Percentiles rank a stretch among this genome's conserved stretches.
phyloP scores from a whole-genome alignment of 2,329 filamentous ascomycete genomes.

The Talaromyces sp. region DNA sequence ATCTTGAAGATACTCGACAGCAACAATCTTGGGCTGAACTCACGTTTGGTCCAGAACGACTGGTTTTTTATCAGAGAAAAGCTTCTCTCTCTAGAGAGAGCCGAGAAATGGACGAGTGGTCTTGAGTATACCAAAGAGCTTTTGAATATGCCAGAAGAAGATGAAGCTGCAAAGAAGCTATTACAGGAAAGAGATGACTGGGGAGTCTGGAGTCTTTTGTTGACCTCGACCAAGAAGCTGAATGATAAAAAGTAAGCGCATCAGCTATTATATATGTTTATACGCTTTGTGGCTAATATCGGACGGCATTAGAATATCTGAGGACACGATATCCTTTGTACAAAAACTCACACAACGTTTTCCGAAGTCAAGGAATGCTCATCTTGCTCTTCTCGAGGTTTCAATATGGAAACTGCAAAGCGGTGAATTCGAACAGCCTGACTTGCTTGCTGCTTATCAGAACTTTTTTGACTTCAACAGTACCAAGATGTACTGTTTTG shows the following conservation, averaged over 20 bases:
- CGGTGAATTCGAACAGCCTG: constrained; percentile 26
- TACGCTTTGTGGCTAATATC: not conserved
- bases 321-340: constrained; percentile 34
- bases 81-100: constrained; percentile 36
- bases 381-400: constrained; percentile 37
- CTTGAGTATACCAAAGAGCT: constrained; percentile 36
- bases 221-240: constrained; percentile 33
- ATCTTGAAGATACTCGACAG: constrained; percentile 43
- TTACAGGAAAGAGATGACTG: constrained; percentile 44
- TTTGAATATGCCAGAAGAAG: constrained; percentile 34
- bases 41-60: constrained; percentile 43
- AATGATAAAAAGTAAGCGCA: constrained; percentile 33
- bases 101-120: constrained; percentile 39
- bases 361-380: constrained; percentile 43
- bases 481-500: constrained; percentile 45
- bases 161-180: constrained; percentile 25
- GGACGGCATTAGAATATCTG: constrained; percentile 26
- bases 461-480: constrained; percentile 42
- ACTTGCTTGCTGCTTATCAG: constrained; percentile 38
- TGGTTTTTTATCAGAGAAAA: constrained; percentile 41
- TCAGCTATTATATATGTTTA: not conserved
- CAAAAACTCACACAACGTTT: constrained; percentile 31
- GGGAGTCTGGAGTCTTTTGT: constrained; percentile 45
- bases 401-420: constrained; percentile 26
- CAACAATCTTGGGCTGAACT: constrained; percentile 40